phyloP scores from a whole-genome alignment of 371 early-diverging fungal species.

The Syncephalastrum monosporum region DNA sequence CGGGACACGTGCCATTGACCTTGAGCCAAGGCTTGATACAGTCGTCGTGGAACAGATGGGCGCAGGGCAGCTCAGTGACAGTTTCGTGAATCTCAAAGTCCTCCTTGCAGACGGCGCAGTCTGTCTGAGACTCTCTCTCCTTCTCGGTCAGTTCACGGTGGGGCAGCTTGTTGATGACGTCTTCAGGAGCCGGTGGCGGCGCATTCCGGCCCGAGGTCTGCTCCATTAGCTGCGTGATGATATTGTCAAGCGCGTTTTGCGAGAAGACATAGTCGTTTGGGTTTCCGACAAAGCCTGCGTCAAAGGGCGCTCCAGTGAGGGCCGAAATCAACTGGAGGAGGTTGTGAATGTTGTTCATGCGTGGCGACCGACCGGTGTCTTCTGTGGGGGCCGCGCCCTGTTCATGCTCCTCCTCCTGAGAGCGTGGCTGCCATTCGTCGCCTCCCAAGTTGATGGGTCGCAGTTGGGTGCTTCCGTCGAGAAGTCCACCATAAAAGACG shows the following conservation, averaged over 20 bases:
- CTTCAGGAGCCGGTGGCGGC: slow-evolving; percentile 70
- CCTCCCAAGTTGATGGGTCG: slow-evolving; percentile 18
- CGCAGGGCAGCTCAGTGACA: slow-evolving; percentile 72
- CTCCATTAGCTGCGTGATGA: slow-evolving; percentile 81
- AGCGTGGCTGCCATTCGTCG: slow-evolving; percentile 1
- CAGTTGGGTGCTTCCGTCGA: slow-evolving; percentile 31
- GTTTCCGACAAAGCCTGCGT: slow-evolving; percentile 44
- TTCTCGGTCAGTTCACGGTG: slow-evolving; percentile 46
- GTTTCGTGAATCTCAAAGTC: slow-evolving; percentile 61
- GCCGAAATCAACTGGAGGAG: slow-evolving; percentile 37
- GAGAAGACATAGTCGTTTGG: slow-evolving; percentile 67
- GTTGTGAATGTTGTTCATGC: slow-evolving; percentile 2
- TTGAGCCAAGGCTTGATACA: slow-evolving; percentile 92
- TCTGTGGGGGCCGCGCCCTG: background rate
- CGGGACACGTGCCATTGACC: slow-evolving; percentile 84
- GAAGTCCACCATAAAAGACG: slow-evolving; percentile 32
- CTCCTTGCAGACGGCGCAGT: slow-evolving; percentile 85
- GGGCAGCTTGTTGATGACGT: slow-evolving; percentile 55
- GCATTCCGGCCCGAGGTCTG: slow-evolving; percentile 61
- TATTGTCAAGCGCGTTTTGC: slow-evolving; percentile 69
- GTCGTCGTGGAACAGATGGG: slow-evolving; percentile 81
- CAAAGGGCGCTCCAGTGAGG: slow-evolving; percentile 32
- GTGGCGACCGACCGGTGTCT: background rate
- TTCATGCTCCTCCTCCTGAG: slow-evolving; percentile 5
- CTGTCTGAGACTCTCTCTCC: slow-evolving; percentile 49